Base-by-base conservation (phyloP, 768 basidiomycete species). In the Tylopilus subfusipes region DNA sequence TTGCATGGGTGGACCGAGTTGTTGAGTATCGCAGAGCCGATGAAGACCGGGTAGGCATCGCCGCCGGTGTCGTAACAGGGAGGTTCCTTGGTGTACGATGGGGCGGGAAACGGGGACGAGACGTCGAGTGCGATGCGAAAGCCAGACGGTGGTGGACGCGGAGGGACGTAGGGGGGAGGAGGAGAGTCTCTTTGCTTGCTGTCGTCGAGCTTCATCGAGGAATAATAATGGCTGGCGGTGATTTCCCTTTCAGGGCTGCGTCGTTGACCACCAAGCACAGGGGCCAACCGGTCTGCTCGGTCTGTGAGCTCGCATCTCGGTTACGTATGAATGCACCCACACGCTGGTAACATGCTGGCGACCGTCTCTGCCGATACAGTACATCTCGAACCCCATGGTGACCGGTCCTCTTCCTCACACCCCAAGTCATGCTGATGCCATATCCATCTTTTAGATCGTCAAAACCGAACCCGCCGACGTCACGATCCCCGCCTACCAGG, bases 1-100 rank as follows among this genome's bases (percentile, higher is more conserved):
- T 93, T 93, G 80, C 90, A 92, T 4, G 90, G 90, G 55, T 93
- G 90, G 3, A 91, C 86, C 0, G 84, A 82, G 56, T 75, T 72
- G 52, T 59, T 75, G 64, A 90, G 75, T 43, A 91, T 71, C 12
- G 88, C 90, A 5, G 86, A 88, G 14, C 89, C 90, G 30, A 93
- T 60, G 72, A 77, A 93, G 55, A 91, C 65, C 6, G 85, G 84
- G 2, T 79, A 78, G 24, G 11, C 4, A 24, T 60, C 55, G 2
- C 82, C 81, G 61, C 86, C 82, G 2, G 73, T 67, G 63, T 93
- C 88, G 34, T 68, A 61, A 61, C 78, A 81, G 2, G 82, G 78
- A 0, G 88, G 79, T 1, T 56, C 70, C 19, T 82, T 83, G 33
- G 78, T 68, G 53, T 78, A 71, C 3, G 71, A 38, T 2, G 57